phyloP scores from a whole-genome alignment of 306 rosid species.

The Mucuna pruriens region DNA sequence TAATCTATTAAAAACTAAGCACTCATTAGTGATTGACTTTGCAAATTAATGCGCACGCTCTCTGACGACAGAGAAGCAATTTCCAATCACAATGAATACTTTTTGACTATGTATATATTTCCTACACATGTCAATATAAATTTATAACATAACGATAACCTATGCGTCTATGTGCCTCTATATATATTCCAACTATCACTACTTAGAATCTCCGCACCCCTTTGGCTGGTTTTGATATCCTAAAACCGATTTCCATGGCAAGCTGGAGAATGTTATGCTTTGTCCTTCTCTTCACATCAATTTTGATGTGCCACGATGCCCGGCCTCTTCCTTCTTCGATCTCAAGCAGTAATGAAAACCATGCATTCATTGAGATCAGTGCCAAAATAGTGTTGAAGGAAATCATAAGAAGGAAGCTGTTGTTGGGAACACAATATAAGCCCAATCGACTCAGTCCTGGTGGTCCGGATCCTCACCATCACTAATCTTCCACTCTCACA shows the following conservation, averaged over 20 bases:
- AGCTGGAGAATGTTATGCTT: constrained; percentile 21
- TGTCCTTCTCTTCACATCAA: constrained; percentile 44
- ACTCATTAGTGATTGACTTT: constrained; percentile 34
- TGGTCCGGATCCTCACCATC: constrained; percentile 60
- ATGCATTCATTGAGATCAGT: constrained; percentile 31
- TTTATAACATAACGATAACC: constrained; percentile 2
- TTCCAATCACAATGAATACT: constrained; percentile 12
- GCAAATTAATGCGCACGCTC: background rate
- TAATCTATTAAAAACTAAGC: background rate
- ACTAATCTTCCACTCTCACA: constrained; percentile 13
- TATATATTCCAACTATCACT: constrained; percentile 21
- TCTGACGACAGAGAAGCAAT: background rate
- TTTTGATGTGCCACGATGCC: constrained; percentile 32
- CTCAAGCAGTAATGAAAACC: background rate
- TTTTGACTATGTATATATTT: constrained; percentile 37
- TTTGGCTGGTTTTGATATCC: constrained; percentile 17
- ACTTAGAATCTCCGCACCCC: constrained; percentile 26
- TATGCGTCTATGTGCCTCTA: constrained; percentile 11
- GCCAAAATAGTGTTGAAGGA: constrained; percentile 48
- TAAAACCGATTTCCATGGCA: constrained; percentile 16
- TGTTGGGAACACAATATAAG: constrained; percentile 36
- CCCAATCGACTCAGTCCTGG: constrained; percentile 51
- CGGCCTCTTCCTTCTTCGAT: constrained; percentile 33
- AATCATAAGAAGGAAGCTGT: constrained; percentile 36
- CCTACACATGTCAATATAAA: constrained; percentile 15